Evolutionary conservation across 1,139 yeast species (phyloP).

Genomic region (Blastobotrys indianensis): DNA sequence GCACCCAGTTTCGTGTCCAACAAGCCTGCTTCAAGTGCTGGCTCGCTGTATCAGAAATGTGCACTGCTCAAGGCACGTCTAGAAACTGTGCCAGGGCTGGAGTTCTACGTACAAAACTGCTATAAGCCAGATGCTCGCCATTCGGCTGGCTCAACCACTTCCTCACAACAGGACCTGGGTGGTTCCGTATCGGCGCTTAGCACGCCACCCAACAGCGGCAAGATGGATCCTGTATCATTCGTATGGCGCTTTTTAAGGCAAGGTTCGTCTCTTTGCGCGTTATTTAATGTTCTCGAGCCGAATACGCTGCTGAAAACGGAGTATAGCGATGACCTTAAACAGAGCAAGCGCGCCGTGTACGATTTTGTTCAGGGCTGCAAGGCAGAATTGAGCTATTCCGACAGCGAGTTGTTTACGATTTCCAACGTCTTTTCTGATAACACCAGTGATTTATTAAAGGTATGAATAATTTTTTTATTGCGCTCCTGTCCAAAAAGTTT

Average conservation of each 20-base stretch:
- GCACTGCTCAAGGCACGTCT: conserved; percentile 52
- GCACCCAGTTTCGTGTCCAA: conserved; percentile 10
- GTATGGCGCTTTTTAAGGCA: conserved; percentile 84
- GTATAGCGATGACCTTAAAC: conserved; percentile 55
- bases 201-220: conserved; percentile 23
- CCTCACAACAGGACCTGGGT: conserved; percentile 10
- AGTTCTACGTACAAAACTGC: conserved; percentile 55
- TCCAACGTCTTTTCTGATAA: conserved; percentile 83
- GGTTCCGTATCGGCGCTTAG: conserved; percentile 22
- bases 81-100: conserved; percentile 61
- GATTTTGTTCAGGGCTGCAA: conserved; percentile 87
- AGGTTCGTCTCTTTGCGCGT: conserved; percentile 85
- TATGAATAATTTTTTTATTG: conserved; percentile 13
- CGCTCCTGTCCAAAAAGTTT: too few species aligned
- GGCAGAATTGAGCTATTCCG: conserved; percentile 64
- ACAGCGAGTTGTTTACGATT: conserved; percentile 81
- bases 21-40: conserved; percentile 8
- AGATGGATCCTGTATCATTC: conserved; percentile 84
- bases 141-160: conserved; percentile 13
- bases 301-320: conserved; percentile 35
- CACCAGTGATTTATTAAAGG: conserved; percentile 67
- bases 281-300: conserved; percentile 57
- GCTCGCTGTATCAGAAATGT: conserved; percentile 70
- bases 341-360: conserved; percentile 84
- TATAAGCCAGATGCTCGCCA: conserved; percentile 48